Base-by-base conservation (phyloP, 352 stramenopile genomes). In the Globisporangium heterothallicum region DNA sequence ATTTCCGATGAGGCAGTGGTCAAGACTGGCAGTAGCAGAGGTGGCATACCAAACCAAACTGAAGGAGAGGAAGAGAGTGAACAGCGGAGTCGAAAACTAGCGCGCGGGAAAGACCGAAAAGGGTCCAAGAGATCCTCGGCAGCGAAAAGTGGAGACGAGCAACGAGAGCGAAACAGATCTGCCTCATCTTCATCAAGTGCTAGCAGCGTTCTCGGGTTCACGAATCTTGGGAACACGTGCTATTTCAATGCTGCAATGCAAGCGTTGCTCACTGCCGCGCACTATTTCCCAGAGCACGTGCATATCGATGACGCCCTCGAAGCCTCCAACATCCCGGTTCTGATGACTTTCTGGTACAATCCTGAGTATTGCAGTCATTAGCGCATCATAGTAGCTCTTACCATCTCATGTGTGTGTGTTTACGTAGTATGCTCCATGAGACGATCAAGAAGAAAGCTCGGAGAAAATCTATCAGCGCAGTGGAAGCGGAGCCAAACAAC, bases 221-320 rank as follows among this genome's bases (percentile, higher is more conserved):
- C 72, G 38, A 97, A 97, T 57, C 43, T 97, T n/a, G 91, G 91
- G 48, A 97, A 97, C 59, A 97, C 91, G 42, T 97, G 91, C 72
- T 97, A 96, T 61, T 95, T 97, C 58, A 97, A 97, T 51, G 78
- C 88, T 1, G 74, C 77, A 9, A 75, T 94, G 35, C 88, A 97
- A 61, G 92, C 84, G 49, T 68, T 99, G 22, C 78, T 86, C 6
- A 93, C 97, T 36, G 97, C 89, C 2, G 71, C 83, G 42, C 79
- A 88, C 51, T 86, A 72, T 49, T 86, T 82, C 43, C 75, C 75
- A 5, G 68, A 79, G 49, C 63, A 77, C 35, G 60, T 70, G 40
- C 61, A 82, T 43, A 63, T 71, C 42, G 58, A 80, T 2, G 70
- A 80, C 13, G 51, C 72, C 16, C 53, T 86, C 27, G 67, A 80